Evolutionary conservation across 2,329 filamentous ascomycete genomes (phyloP), one percentile per base, ranked within the genome.

Genomic region (Diaporthe helianthi): DNA sequence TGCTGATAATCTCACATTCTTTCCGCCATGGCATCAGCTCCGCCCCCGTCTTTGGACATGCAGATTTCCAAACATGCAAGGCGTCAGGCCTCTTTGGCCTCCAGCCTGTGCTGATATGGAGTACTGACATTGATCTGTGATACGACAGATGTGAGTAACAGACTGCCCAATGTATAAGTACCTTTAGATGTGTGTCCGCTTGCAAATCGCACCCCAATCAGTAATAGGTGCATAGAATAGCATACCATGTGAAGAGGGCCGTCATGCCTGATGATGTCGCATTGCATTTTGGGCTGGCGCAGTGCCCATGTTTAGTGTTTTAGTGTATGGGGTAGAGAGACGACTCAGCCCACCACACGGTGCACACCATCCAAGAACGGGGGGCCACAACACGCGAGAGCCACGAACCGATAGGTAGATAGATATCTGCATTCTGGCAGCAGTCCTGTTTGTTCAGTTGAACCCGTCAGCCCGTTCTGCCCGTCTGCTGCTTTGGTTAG

Each of bases 221-320:
- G 38, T 41, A 10, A n/a, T 63, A 44, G 29, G 29, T 61, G 58
- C 26, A 47, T 47, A 17, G 17, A 29, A 46, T 12, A 24, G 38
- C 24, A 31, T 46, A 15, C 22, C 36, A 60, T 26, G 36, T 17
- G 36, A 58, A 46, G 55, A 46, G 55, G 41, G 38, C 33, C 60
- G 24, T 31, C 41, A 54, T 66, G 67, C 26, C 33, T 33, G 46
- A 69, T 69, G 67, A 69, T 69, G 67, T 69, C 67, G 61, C 60
- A 49, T 58, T 58, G 67, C 51, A 65, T 63, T n/a, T 38, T 58
- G 41, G 41, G 29, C 58, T 63, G 29, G 44, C 4, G 29, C 58
- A 33, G 44, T 36, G 44, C 29, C 15, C 41, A 63, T 47, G 58
- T 33, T 61, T 46, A 44, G 36, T 44, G 38, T 19, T 33, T 41